Base-by-base conservation (phyloP, 352 stramenopile species). In the Phytophthora podocarpi region DNA sequence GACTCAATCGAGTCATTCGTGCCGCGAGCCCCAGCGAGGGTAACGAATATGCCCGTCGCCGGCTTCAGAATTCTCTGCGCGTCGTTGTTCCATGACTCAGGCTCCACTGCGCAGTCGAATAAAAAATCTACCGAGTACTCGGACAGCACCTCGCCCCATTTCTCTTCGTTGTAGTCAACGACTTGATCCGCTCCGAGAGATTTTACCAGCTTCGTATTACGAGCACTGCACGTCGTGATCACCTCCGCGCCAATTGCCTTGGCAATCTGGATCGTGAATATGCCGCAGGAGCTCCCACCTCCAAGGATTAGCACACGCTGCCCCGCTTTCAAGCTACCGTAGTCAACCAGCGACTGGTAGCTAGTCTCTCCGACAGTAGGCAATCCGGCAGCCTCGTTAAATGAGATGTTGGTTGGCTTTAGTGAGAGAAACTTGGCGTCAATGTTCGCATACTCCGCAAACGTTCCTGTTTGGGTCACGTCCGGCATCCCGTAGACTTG, bases 221-320 rank as follows among this genome's bases (percentile, higher is more conserved):
- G 64, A 10, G 59, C 45, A 48, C 75, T 87, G 31, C 64, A 67
- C 15, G 74, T 81, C 8, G 60, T 58, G 18, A 83, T 50, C 3
- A 74, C 58, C 31, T 60, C 37, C 4, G 69, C 71, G 1, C 66
- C 72, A 5, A 76, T 21, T 4, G 61, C 62, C 61, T 86, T 85
- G 30, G 80, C 78, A 43, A 94, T 71, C 47, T 92, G 83, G 23
- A 88, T 49, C 8, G 52, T 81, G 28, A 82, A 78, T 5, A 84
- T 26, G 12, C 85, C 85, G 27, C 78, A 82, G 45, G 76, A 72
- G 32, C 83, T 80, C 60, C 74, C 85, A 13, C 82, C 81, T 9
- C 53, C 53, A 1, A 62, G 42, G 16, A 91, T 68, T 5, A 91
- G 50, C 40, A 90, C 62, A 20, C 57, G 53, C 32, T 69, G 55